phyloP scores from a whole-genome alignment of 2,329 filamentous ascomycete species.

The Nemania sp. region DNA sequence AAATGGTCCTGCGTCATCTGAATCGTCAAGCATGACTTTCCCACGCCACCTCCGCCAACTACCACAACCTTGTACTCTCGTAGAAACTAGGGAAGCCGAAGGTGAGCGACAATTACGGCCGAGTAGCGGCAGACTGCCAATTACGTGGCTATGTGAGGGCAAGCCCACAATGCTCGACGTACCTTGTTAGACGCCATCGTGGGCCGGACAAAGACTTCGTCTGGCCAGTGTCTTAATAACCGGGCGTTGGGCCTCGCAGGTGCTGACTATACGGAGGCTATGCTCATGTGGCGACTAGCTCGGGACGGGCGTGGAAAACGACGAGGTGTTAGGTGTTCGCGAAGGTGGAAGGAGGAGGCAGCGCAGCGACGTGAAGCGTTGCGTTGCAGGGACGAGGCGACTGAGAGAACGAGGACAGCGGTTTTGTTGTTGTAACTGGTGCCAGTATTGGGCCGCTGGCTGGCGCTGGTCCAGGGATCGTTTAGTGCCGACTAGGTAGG shows the following conservation, averaged over 20 bases:
- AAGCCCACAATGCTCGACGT: constrained; percentile 26
- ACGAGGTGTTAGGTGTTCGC: constrained; percentile 1
- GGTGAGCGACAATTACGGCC: constrained; percentile 25
- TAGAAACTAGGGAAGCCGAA: constrained; percentile 62
- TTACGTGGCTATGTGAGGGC: background rate
- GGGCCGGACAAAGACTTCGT: constrained; percentile 25
- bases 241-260: constrained; percentile 8
- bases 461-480: constrained; percentile 26
- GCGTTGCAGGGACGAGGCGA: constrained; percentile 24
- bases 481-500: constrained; percentile 16
- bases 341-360: constrained; percentile 13
- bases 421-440: constrained; percentile 28
- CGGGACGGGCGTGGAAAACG: constrained; percentile 12
- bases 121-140: constrained; percentile 1
- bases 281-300: constrained; percentile 8
- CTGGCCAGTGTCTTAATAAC: constrained; percentile 25
- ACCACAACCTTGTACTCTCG: constrained; percentile 96
- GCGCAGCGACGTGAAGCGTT: constrained; percentile 21
- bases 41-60: constrained; percentile 95
- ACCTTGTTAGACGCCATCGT: constrained; percentile 49
- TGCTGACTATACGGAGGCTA: constrained; percentile 7
- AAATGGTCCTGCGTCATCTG: constrained; percentile 96
- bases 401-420: constrained; percentile 20
- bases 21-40: constrained; percentile 98
- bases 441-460: constrained; percentile 22